Base-by-base conservation (phyloP, 2,329 filamentous ascomycete genomes). In the Lachnellula occidentalis region DNA sequence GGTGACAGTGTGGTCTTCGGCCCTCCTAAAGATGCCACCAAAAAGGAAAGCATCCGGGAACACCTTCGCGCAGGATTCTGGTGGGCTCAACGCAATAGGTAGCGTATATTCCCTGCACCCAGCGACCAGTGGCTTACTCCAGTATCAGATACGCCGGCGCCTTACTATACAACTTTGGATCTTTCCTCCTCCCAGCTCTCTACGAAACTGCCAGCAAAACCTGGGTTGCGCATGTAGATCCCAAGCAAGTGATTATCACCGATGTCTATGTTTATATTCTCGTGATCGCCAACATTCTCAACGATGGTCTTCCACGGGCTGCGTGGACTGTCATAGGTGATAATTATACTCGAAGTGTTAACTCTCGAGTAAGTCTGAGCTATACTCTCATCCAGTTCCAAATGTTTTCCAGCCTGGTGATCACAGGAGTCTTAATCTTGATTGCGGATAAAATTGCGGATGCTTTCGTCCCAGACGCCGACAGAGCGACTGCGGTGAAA, bases 251-350 rank as follows among this genome's bases (percentile, higher is more conserved):
- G 1, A 81, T 79, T 17, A 86, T 81, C 0, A 86, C 82, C 0
- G 83, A 87, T 54, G 73, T 78, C 0, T 88, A 86, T 67, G 88
- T 83, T 0, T 90, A 90, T 67, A 87, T 90, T 55, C 76, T 79
- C 19, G 78, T 82, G 0, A 74, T 88, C 0, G 80, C 78, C 1
- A 83, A 90, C 64, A 84, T 88, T 0, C 69, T 90, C n/a, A 90
- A 90, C 59, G 86, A 90, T 66, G 86, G 86, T 0, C 78, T 90
- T 0, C 86, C 86, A 0, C 76, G 85, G 21, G 82, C 85, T 0
- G 77, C 84, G 0, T 90, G 83, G 80, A 74, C 84, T 5, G 77
- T 87, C 54, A 88, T 90, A 54, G 85, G 83, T 7, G 83, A 90
- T 68, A 77, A 76, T 27, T 70, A 79, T 0, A 81, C 78, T 1